Conservation (phyloP, 768 basidiomycete genomes). For the Psilocybe tampanensis region DNA sequence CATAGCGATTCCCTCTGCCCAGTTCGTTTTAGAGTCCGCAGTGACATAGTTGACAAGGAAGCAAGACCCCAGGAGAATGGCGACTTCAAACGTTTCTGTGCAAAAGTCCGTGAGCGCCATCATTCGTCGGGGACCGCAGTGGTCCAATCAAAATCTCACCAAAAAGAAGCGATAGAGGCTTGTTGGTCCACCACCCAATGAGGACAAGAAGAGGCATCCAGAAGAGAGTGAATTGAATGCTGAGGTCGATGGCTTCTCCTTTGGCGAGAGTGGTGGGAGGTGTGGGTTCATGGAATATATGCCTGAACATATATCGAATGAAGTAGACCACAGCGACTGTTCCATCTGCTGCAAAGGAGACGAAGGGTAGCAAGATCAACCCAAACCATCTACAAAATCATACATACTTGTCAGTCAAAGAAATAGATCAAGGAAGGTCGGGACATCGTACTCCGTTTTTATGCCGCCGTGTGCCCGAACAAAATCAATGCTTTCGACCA, state of each 20-base stretch:
- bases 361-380: slow-evolving; percentile 67
- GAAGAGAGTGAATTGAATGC: slow-evolving; percentile 76
- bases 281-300: slow-evolving; percentile 39
- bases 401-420: not conserved
- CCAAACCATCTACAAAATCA: slow-evolving; percentile 69
- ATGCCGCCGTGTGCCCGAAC: slow-evolving; percentile 48
- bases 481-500: slow-evolving; percentile 65
- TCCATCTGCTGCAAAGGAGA: slow-evolving; percentile 76
- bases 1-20: slow-evolving; percentile 72
- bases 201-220: slow-evolving; percentile 79
- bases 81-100: slow-evolving; percentile 70
- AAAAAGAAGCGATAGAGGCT: slow-evolving; percentile 67
- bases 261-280: slow-evolving; percentile 63
- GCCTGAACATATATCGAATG: slow-evolving; percentile 42
- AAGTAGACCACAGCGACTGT: slow-evolving; percentile 62
- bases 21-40: slow-evolving; percentile 78
- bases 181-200: slow-evolving; percentile 66
- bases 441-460: slow-evolving; percentile 48
- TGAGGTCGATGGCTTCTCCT: slow-evolving; percentile 72
- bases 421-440: not conserved
- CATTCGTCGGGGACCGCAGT: not conserved
- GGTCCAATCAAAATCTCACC: slow-evolving; percentile 41
- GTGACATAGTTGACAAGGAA: slow-evolving; percentile 84
- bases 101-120: not conserved
- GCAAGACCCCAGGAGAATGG: slow-evolving; percentile 62